A percentile compares a stretch with the other conserved stretches of the same genome.
Conservation (phyloP, 768 basidiomycete genomes). For the Podaxis sp. region DNA sequence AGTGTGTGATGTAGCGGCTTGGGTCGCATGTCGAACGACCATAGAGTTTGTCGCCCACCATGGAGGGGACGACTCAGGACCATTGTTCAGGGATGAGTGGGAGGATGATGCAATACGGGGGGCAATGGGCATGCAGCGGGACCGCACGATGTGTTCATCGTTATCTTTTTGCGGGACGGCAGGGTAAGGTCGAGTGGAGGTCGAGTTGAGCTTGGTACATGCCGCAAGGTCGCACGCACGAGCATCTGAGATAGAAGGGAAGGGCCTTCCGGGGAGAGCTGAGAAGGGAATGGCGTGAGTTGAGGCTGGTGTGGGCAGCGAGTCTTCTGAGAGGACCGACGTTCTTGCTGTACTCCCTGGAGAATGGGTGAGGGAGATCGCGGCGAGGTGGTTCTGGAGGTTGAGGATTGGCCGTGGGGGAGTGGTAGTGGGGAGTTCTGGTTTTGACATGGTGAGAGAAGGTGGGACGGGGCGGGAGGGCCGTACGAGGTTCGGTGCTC, state of each 20-base stretch:
- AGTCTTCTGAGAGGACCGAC: slow-evolving; percentile 42
- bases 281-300: slow-evolving; percentile 36
- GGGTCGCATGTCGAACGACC: slow-evolving; percentile 9
- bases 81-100: slow-evolving; percentile 10
- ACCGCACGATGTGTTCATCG: not conserved
- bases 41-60: slow-evolving; percentile 11
- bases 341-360: slow-evolving; percentile 31
- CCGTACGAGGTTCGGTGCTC: slow-evolving; percentile 39
- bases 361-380: slow-evolving; percentile 26
- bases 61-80: slow-evolving; percentile 3
- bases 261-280: slow-evolving; percentile 12
- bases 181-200: not conserved
- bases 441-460: slow-evolving; percentile 50
- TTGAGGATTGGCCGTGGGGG: slow-evolving; percentile 32
- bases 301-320: slow-evolving; percentile 51
- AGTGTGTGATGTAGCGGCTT: slow-evolving; percentile 3
- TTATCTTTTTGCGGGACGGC: not conserved
- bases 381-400: slow-evolving; percentile 32
- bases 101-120: slow-evolving; percentile 5
- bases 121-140: slow-evolving; percentile 7
- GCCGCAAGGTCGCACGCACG: slow-evolving; percentile 14
- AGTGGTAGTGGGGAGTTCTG: slow-evolving; percentile 28
- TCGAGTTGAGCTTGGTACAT: slow-evolving; percentile 5
- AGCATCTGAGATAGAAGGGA: slow-evolving; percentile 13
- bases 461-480: slow-evolving; percentile 45